Evolutionary conservation across 768 basidiomycete genomes (phyloP).

Genomic region (Podaxis mareebaensis): DNA sequence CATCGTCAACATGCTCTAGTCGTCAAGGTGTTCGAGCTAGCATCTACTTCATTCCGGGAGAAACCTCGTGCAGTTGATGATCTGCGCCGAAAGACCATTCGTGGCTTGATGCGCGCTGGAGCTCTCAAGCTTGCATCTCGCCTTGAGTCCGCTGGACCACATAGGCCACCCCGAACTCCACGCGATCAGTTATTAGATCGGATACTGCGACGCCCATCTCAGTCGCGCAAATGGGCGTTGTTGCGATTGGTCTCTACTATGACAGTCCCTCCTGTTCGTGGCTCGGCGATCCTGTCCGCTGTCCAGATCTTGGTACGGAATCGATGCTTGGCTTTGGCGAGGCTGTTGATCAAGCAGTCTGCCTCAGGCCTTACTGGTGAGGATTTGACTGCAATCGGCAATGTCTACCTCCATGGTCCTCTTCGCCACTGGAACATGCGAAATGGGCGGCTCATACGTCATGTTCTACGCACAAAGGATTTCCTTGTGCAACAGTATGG

Average conservation of each 20-base stretch:
- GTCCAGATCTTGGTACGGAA: slow-evolving; percentile 41
- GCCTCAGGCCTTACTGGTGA: slow-evolving; percentile 25
- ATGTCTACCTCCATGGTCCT: slow-evolving; percentile 53
- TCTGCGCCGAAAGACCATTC: slow-evolving; percentile 33
- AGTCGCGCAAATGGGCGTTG: neutral
- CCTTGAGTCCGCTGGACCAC: neutral
- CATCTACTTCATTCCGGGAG: slow-evolving; percentile 21
- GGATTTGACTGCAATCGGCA: slow-evolving; percentile 49
- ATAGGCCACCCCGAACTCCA: neutral
- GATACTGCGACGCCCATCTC: neutral
- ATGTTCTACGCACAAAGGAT: slow-evolving; percentile 39
- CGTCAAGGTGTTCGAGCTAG: slow-evolving; percentile 27
- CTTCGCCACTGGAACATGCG: slow-evolving; percentile 31
- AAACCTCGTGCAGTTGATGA: slow-evolving; percentile 19
- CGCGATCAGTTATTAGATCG: neutral
- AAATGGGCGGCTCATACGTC: slow-evolving; percentile 48
- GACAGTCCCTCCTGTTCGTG: slow-evolving; percentile 21
- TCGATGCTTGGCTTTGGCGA: slow-evolving; percentile 44
- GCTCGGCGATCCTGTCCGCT: slow-evolving; percentile 32
- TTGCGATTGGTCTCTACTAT: neutral
- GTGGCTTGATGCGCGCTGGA: slow-evolving; percentile 31
- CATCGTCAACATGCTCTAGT: slow-evolving; percentile 40
- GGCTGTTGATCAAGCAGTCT: slow-evolving; percentile 36
- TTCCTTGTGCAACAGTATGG: slow-evolving; percentile 42
- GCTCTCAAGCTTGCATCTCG: slow-evolving; percentile 3